A percentile compares a stretch with the other conserved stretches of the same genome.
Evolutionary conservation across 2,329 filamentous ascomycete genomes (phyloP).

Genomic region (Aureobasidium mangrovei): DNA sequence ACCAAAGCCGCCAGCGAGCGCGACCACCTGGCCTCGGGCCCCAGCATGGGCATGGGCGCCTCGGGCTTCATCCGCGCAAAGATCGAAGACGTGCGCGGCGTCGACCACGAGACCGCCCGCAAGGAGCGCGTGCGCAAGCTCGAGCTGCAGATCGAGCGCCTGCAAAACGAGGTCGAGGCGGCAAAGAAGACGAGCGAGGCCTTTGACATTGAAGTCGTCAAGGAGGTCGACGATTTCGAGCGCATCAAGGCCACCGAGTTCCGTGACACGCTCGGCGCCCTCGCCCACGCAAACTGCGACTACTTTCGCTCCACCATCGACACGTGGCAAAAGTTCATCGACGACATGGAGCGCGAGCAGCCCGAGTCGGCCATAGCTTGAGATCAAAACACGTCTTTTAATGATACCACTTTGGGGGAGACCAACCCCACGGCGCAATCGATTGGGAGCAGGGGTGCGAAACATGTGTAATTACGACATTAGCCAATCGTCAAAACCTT

Average conservation of each 20-base stretch:
- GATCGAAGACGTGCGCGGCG: conserved; percentile 90
- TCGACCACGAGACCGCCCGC: conserved; percentile 88
- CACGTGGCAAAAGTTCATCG: conserved; percentile 84
- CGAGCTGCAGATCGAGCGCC: conserved; percentile 83
- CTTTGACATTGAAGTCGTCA: conserved; percentile 93
- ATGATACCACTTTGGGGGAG: neutral
- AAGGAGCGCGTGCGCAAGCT: conserved; percentile 82
- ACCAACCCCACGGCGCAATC: neutral
- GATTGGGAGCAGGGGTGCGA: no score
- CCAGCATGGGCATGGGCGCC: conserved; percentile 49
- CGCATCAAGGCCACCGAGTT: conserved; percentile 93
- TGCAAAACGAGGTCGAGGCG: conserved; percentile 80
- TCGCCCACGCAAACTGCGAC: conserved; percentile 76
- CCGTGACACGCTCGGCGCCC: conserved; percentile 69
- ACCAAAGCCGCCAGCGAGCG: conserved; percentile 83
- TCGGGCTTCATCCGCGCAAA: conserved; percentile 87
- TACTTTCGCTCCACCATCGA: conserved; percentile 76
- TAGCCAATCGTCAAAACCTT: neutral
- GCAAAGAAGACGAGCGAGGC: conserved; percentile 81
- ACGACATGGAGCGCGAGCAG: conserved; percentile 70
- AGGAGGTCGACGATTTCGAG: conserved; percentile 89
- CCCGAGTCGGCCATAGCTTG: conserved; percentile 16
- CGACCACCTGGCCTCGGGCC: conserved; percentile 62
- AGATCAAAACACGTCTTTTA: neutral
- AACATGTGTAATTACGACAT: conserved; percentile 5